phyloP scores from a whole-genome alignment of 2,329 filamentous ascomycete genomes.

The Curvularia eragrostidis region DNA sequence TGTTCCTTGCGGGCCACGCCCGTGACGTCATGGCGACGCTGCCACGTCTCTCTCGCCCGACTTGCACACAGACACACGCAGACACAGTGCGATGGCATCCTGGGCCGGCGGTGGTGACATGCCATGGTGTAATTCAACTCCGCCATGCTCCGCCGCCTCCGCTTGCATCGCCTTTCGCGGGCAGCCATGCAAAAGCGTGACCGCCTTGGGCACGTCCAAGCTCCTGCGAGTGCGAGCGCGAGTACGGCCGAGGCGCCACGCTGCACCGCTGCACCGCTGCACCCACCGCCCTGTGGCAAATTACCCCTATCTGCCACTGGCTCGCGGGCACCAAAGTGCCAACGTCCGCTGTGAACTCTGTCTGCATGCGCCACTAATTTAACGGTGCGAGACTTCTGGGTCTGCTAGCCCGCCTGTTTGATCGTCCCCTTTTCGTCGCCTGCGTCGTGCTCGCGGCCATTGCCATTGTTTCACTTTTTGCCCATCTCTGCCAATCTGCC shows the following conservation, averaged over 20 bases:
- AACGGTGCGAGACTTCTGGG: background rate
- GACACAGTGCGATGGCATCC: background rate
- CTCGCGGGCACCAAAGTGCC: conserved; percentile 8
- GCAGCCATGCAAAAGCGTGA: conserved; percentile 4
- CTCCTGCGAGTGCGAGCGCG: too few relatives aligned
- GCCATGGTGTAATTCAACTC: background rate
- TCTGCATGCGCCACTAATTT: conserved; percentile 8
- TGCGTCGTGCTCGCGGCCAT: background rate
- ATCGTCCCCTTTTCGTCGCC: conserved; percentile 20
- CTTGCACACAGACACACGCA: background rate
- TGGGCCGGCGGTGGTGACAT: background rate
- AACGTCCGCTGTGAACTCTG: conserved; percentile 16
- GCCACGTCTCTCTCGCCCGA: background rate
- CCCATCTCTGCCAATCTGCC: conserved; percentile 2
- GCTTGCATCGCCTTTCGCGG: background rate
- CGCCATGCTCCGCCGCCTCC: background rate
- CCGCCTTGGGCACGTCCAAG: conserved; percentile 12
- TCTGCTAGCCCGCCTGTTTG: conserved; percentile 22
- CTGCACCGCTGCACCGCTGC: too few relatives aligned
- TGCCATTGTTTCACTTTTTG: conserved; percentile 11
- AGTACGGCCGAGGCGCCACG: conserved; percentile 11
- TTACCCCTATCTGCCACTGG: conserved; percentile 18
- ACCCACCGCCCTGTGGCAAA: conserved; percentile 16
- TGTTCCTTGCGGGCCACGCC: background rate
- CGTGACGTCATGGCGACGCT: background rate